A percentile compares a stretch with the other conserved stretches of the same genome.
Conservation (phyloP, 495 filamentous ascomycete species). For the Venustampulla echinocandica region DNA sequence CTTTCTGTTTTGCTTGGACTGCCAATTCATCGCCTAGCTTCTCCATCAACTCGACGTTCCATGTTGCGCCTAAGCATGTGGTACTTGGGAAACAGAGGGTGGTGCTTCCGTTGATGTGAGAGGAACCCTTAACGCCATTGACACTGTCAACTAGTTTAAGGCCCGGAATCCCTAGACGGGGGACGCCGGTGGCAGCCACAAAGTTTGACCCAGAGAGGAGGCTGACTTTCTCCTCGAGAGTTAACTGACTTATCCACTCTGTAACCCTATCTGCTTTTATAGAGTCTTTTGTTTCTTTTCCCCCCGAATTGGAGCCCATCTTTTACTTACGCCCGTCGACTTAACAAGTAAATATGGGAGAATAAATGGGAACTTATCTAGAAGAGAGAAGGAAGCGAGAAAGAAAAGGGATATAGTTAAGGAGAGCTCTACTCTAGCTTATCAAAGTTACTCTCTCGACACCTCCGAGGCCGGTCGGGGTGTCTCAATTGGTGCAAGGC, state of each 20-base stretch:
- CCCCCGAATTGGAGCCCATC: too few relatives aligned
- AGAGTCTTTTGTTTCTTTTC: too few relatives aligned
- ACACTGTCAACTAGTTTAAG: conserved; percentile 49
- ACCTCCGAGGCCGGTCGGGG: too few relatives aligned
- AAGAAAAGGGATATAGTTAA: too few relatives aligned
- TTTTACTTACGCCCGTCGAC: too few relatives aligned
- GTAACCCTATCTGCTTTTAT: not conserved
- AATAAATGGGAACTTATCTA: too few relatives aligned
- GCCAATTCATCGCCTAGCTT: not conserved
- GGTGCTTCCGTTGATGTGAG: not conserved
- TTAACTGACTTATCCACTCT: conserved; percentile 1
- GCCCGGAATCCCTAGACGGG: conserved; percentile 47
- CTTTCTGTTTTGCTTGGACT: not conserved
- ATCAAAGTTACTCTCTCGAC: too few relatives aligned
- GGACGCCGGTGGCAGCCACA: conserved; percentile 24
- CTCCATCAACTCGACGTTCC: not conserved
- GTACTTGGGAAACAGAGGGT: conserved; percentile 8
- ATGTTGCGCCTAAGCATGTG: conserved; percentile 5
- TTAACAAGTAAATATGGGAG: too few relatives aligned
- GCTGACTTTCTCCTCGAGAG: conserved; percentile 6
- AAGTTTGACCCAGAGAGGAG: conserved; percentile 12
- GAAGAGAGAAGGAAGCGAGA: too few relatives aligned
- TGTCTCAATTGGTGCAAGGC: too few relatives aligned
- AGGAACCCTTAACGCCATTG: conserved; percentile 1
- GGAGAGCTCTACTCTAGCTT: too few relatives aligned